phyloP scores from a whole-genome alignment of 192 early-diverging fungal species.

The Coemansia sp. region DNA sequence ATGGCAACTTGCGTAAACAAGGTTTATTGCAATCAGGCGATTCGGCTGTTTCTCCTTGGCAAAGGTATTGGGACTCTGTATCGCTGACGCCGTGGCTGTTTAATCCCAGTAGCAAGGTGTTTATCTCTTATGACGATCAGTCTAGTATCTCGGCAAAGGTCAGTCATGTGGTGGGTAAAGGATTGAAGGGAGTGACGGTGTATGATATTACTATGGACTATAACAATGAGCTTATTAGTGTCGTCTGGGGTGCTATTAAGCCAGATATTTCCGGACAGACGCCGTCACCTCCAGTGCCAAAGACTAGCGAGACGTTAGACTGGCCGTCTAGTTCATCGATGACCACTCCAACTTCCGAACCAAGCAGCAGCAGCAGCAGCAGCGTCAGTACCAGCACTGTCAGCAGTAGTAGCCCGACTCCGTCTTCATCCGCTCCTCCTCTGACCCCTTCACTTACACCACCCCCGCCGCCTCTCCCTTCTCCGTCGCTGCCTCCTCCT shows the following conservation, averaged over 20 bases:
- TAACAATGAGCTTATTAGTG: slow-evolving; percentile 60
- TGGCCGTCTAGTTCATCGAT: not conserved
- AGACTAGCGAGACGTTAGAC: not conserved
- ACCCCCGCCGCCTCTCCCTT: not conserved
- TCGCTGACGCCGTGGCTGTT: slow-evolving; percentile 62
- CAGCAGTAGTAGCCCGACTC: not conserved
- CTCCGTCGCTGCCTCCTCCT: not conserved
- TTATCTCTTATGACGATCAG: slow-evolving; percentile 79
- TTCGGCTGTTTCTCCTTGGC: slow-evolving; percentile 53
- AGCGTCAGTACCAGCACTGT: not conserved
- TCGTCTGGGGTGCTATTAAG: slow-evolving; percentile 13
- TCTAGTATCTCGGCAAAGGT: slow-evolving; percentile 64
- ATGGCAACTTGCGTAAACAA: slow-evolving; percentile 56
- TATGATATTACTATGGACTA: slow-evolving; percentile 54
- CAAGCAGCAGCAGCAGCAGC: not conserved
- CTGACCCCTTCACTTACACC: not conserved
- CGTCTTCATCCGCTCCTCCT: not conserved
- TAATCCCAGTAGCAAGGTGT: slow-evolving; percentile 58
- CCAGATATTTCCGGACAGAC: not conserved
- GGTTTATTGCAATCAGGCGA: slow-evolving; percentile 42
- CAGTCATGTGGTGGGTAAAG: slow-evolving; percentile 50
- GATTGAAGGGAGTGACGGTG: slow-evolving; percentile 64
- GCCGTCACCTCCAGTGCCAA: not conserved
- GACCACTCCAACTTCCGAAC: not conserved
- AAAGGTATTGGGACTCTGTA: slow-evolving; percentile 58